Evolutionary conservation across 2,329 filamentous ascomycete genomes (phyloP).

Genomic region (Hymenoscyphus occultus): DNA sequence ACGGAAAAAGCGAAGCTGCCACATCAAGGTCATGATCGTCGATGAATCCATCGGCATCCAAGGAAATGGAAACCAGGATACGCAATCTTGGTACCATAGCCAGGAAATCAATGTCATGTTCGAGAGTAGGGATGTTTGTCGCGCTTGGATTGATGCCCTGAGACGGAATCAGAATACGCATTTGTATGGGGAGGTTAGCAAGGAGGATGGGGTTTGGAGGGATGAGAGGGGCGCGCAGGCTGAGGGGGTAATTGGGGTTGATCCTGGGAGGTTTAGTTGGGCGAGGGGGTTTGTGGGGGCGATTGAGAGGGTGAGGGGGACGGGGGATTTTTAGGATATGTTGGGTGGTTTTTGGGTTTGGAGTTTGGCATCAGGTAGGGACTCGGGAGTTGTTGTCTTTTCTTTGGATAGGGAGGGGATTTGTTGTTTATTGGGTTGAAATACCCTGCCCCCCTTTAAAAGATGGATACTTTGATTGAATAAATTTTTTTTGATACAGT

Average conservation of each 20-base stretch:
- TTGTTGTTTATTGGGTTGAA: neutral
- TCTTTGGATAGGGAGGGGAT: neutral
- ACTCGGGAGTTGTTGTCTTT: neutral
- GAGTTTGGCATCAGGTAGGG: neutral
- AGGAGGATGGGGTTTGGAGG: constrained; percentile 60
- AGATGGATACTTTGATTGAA: no score
- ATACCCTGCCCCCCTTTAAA: no score
- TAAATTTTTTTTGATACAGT: no score
- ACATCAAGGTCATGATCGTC: constrained; percentile 74
- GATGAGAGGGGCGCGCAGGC: constrained; percentile 48
- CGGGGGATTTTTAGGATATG: constrained; percentile 46
- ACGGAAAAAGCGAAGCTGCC: constrained; percentile 65
- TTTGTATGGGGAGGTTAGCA: constrained; percentile 51
- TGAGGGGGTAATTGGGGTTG: constrained; percentile 48
- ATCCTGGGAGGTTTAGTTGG: constrained; percentile 57
- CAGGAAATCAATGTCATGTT: constrained; percentile 77
- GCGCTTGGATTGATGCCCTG: constrained; percentile 59
- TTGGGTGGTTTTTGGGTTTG: neutral
- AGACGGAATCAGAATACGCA: constrained; percentile 66
- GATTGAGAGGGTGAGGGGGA: constrained; percentile 55
- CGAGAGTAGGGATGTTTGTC: constrained; percentile 60
- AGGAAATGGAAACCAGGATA: constrained; percentile 78
- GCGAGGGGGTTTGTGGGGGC: constrained; percentile 56
- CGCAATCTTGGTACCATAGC: constrained; percentile 74
- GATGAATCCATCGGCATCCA: constrained; percentile 67